These are phyloP conservation scores for Cyphellophora europaea DNA, from an alignment of 2,329 filamentous ascomycete genomes.

Conservation along the genomic window DNA sequence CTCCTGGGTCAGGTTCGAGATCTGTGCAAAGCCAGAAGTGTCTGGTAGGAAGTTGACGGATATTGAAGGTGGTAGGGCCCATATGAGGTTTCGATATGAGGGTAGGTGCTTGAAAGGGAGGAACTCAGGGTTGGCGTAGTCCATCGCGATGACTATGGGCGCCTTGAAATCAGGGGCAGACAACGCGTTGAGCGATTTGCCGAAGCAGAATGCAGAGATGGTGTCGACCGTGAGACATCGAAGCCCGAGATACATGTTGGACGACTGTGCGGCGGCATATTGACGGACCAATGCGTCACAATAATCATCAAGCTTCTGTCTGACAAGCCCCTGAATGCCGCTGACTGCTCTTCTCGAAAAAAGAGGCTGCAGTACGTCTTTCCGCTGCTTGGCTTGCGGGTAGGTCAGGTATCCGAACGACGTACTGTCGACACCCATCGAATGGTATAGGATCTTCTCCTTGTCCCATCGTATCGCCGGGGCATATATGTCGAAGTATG, in stretches of 20 bases:
- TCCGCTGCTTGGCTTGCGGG: constrained; percentile 16
- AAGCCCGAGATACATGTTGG: constrained; percentile 25
- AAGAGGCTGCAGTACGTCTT: constrained; percentile 13
- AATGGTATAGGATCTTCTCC: constrained; percentile 14
- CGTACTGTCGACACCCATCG: constrained; percentile 16
- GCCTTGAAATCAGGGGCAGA: constrained; percentile 14
- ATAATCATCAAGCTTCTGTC: constrained; percentile 10
- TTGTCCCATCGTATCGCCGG: constrained; percentile 16
- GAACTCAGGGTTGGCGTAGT: constrained; percentile 13
- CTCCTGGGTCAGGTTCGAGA: constrained; percentile 7
- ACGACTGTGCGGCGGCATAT: constrained; percentile 16
- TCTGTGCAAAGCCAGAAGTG: constrained; percentile 13
- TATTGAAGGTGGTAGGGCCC: constrained; percentile 27
- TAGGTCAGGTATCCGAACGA: constrained; percentile 15
- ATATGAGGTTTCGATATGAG: constrained; percentile 26
- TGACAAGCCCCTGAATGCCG: constrained; percentile 12
- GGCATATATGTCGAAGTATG: constrained; percentile 18
- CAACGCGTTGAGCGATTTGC: constrained; percentile 16
- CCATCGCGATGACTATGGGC: constrained; percentile 20
- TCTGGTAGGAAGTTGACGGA: constrained; percentile 17
- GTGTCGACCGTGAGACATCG: constrained; percentile 19
- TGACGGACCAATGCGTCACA: constrained; percentile 22
- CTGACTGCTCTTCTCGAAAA: constrained; percentile 14
- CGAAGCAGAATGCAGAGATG: constrained; percentile 19
- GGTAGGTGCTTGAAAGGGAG: constrained; percentile 19